Conservation (phyloP, 225 moss, liverwort and hornwort genomes). For the Polytrichum commune region DNA sequence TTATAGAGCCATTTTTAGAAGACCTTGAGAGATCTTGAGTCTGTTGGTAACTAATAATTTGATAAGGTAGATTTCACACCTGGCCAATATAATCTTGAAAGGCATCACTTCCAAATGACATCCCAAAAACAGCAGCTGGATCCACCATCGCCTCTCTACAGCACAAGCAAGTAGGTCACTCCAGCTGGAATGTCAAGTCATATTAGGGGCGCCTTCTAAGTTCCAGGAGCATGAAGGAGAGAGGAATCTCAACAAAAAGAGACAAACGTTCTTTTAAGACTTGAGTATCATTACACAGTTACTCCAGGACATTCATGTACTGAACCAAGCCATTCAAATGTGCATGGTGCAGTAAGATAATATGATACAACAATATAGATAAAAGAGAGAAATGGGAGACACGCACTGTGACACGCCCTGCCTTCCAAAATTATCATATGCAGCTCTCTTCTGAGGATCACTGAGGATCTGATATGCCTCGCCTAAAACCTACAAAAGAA, state of each 20-base stretch:
- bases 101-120: slow-evolving; percentile 83
- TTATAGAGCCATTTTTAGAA: no score
- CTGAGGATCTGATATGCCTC: slow-evolving; percentile 96
- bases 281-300: no score
- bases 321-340: no score
- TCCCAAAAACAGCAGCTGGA: slow-evolving; percentile 79
- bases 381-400: neutral
- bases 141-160: slow-evolving; percentile 87
- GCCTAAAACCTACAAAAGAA: slow-evolving; percentile 58
- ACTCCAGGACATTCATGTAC: no score
- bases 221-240: no score
- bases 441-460: slow-evolving; percentile 63
- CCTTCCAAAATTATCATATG: slow-evolving; percentile 76
- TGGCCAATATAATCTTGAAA: slow-evolving; percentile 81
- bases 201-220: no score
- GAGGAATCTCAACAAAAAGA: no score
- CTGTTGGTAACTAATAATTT: no score
- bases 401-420: slow-evolving; percentile 31
- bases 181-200: neutral
- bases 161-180: neutral
- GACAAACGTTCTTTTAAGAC: no score
- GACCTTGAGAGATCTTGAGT: no score
- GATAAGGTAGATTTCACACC: slow-evolving; percentile 12
- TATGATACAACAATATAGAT: neutral
- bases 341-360: no score